These are phyloP conservation scores for Cadophora gregata DNA, from an alignment of 2,329 filamentous ascomycete species.

Conservation along the genomic window DNA sequence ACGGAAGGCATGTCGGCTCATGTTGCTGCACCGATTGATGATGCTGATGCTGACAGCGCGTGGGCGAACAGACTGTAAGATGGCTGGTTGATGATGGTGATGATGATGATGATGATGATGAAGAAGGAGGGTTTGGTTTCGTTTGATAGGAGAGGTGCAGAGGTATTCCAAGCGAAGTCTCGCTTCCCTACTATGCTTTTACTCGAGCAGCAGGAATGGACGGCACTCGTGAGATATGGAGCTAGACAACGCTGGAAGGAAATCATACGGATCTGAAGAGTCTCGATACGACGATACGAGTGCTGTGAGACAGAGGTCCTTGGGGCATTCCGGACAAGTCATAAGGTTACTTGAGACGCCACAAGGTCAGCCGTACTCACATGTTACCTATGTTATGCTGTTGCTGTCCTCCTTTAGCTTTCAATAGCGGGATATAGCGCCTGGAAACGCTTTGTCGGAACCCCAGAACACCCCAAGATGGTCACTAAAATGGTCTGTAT, in stretches of 20 bases:
- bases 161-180: neutral
- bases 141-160: neutral
- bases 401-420: too few species aligned
- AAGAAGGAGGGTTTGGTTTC: neutral
- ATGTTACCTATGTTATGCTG: too few species aligned
- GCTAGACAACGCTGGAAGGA: neutral
- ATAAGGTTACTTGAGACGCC: neutral
- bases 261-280: neutral
- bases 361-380: too few species aligned
- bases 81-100: neutral
- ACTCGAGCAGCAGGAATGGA: neutral
- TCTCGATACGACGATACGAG: neutral
- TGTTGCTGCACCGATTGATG: neutral
- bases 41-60: conserved; percentile 3
- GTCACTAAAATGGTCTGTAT: neutral
- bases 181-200: neutral
- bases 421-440: neutral
- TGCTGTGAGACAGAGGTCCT: neutral
- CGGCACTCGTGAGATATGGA: neutral
- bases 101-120: neutral
- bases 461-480: conserved; percentile 6
- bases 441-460: conserved; percentile 4
- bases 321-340: neutral
- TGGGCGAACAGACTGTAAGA: neutral
- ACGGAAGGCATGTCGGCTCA: neutral